Evolutionary conservation across 2,329 filamentous ascomycete genomes (phyloP).

Genomic region (Colletotrichum sp.): DNA sequence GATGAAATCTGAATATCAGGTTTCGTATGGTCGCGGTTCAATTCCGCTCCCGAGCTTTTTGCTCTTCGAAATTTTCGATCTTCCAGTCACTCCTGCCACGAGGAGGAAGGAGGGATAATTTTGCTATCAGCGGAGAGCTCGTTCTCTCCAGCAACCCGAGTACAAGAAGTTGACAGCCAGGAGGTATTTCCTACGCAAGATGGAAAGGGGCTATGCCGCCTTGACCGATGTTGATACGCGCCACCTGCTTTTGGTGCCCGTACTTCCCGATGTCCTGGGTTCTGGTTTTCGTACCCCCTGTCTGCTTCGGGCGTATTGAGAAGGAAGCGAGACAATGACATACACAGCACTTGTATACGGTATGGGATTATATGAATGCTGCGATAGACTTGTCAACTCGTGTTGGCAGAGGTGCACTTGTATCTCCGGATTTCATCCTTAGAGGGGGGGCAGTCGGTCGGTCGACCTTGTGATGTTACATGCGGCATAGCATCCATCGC

Average conservation of each 20-base stretch:
- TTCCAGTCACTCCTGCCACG: not conserved
- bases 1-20: not conserved
- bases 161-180: not conserved
- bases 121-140: not conserved
- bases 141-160: not conserved
- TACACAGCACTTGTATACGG: not conserved
- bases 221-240: not conserved
- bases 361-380: not conserved
- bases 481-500: not conserved
- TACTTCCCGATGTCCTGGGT: not conserved
- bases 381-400: not conserved
- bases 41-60: not conserved
- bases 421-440: not conserved
- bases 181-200: not conserved
- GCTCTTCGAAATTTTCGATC: not conserved
- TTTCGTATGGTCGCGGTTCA: not conserved
- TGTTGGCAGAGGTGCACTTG: not conserved
- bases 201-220: not conserved
- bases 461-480: not conserved
- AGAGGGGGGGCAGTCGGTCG: not conserved
- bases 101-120: not conserved
- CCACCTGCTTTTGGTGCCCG: not conserved
- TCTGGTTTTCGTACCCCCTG: not conserved
- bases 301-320: not conserved
- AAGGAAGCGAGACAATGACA: not conserved